Percentiles rank a stretch among this genome's conserved stretches.
Conservation (phyloP, 805 yeast species). For the Hanseniaspora vineae region DNA sequence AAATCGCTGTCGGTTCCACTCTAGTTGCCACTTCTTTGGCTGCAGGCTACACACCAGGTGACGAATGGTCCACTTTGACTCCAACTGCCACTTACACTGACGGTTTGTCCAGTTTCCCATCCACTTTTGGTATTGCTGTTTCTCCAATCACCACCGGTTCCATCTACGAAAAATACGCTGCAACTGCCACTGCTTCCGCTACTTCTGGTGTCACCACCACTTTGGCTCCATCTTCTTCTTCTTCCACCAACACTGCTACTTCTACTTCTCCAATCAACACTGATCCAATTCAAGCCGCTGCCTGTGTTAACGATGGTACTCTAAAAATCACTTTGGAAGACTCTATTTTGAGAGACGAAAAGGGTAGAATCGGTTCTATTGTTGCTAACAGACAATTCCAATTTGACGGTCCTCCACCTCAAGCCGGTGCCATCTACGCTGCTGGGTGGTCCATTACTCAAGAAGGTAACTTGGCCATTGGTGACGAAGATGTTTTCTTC, state of each 20-base stretch:
- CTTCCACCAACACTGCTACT: slow-evolving; percentile 8
- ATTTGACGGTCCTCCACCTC: slow-evolving; percentile 80
- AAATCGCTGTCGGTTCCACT: slow-evolving; percentile 22
- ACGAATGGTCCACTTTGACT: slow-evolving; percentile 30
- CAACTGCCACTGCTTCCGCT: slow-evolving; percentile 16
- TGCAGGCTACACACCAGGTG: slow-evolving; percentile 3
- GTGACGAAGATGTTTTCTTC: slow-evolving; percentile 48
- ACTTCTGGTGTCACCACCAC: slow-evolving; percentile 13
- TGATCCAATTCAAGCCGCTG: slow-evolving; percentile 20
- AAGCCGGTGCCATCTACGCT: slow-evolving; percentile 62
- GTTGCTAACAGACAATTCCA: slow-evolving; percentile 79
- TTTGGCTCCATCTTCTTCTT: slow-evolving; percentile 11
- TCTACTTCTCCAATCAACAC: slow-evolving; percentile 13
- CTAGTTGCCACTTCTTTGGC: slow-evolving; percentile 20
- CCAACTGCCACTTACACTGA: slow-evolving; percentile 27
- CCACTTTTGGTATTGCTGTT: slow-evolving; percentile 32
- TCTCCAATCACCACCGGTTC: slow-evolving; percentile 24
- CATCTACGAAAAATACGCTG: slow-evolving; percentile 8
- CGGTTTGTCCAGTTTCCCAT: slow-evolving; percentile 26
- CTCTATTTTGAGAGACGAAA: slow-evolving; percentile 40
- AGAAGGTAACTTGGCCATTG: slow-evolving; percentile 51
- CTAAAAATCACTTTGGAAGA: slow-evolving; percentile 42
- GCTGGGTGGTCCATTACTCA: slow-evolving; percentile 49
- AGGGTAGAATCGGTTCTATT: slow-evolving; percentile 64
- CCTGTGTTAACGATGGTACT: slow-evolving; percentile 37